A percentile compares a stretch with the other conserved stretches of the same genome.
Conservation (phyloP, 106 monocot genomes). For the Agapanthus africanus region DNA sequence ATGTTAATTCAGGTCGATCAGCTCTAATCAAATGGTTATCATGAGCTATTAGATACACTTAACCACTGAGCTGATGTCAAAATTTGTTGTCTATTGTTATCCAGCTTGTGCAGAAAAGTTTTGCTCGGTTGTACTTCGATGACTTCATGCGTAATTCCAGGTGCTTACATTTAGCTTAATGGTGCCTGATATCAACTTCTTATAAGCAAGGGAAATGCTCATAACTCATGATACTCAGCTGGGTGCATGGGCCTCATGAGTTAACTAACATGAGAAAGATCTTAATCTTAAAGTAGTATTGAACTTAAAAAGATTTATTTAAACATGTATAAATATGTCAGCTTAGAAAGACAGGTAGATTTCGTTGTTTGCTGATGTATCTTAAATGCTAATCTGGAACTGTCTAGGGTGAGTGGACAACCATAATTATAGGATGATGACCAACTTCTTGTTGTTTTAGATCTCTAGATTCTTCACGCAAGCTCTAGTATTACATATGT, state of each 20-base stretch:
- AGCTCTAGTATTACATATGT: neutral
- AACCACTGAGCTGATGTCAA: neutral
- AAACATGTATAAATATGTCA: too few relatives aligned
- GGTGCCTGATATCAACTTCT: neutral
- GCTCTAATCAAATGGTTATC: neutral
- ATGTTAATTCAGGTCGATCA: neutral
- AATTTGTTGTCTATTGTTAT: neutral
- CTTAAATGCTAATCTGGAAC: too few relatives aligned
- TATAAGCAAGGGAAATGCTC: neutral
- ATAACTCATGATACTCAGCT: too few relatives aligned
- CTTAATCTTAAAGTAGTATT: neutral
- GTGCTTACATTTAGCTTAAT: constrained; percentile 15
- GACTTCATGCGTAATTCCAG: constrained; percentile 75
- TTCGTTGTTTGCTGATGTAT: too few relatives aligned
- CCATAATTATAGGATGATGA: too few relatives aligned
- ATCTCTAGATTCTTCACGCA: too few relatives aligned
- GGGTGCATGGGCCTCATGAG: too few relatives aligned
- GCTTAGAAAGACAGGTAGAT: too few relatives aligned
- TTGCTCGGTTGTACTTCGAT: constrained; percentile 80
- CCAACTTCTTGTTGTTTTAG: too few relatives aligned
- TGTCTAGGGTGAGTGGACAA: too few relatives aligned
- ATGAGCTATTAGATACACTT: neutral
- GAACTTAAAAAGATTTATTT: neutral
- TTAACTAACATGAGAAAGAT: neutral
- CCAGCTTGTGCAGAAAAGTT: constrained; percentile 98